Base-by-base conservation (phyloP, 306 rosid species). In the Dryas alaskensis region DNA sequence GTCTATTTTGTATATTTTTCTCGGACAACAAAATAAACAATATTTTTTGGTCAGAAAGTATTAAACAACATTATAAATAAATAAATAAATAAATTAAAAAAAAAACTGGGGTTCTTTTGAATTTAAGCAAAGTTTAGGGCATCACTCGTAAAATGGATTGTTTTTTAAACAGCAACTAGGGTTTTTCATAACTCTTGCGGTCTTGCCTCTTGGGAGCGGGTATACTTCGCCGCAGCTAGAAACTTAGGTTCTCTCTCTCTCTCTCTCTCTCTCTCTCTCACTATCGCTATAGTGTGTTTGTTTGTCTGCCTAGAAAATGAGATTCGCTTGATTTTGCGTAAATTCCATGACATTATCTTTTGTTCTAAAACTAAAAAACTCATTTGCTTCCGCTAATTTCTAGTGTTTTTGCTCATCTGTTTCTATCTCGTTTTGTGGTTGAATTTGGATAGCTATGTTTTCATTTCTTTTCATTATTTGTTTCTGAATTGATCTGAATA, bases 141-240 rank as follows among this genome's bases (percentile, higher is more conserved):
- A 44, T 25, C n/a, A 3, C 19, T 2, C 19, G 25, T 14, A 16
- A 13, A 61, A 13, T 0, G 46, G 66, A 22, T 39, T 61, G 14
- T 61, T 61, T 37, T 61, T 61, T 61, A 61, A 61, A 14, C 47
- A 8, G 14, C 66, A 39, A 5, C 47, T 13, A 10, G 14, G 22
- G 22, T 37, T 22, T 22, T 22, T 22, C 22, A 22, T 22, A 22
- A 22, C 22, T 22, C 22, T 22, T 22, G 22, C 22, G 22, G 22
- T 22, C 22, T 22, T 22, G 22, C 22, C 22, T 22, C 22, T 22
- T 22, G 22, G 22, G 52, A 66, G 16, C 43, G 51, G 54, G 71
- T 66, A 53, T 27, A 66, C 22, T 66, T 19, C 22, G 71, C 55
- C 55, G 55, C 55, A n/a, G 55, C 43, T 4, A 48, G 42, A 66